Conservation (phyloP, 129 eudicot species). For the Deinandra increscens region DNA sequence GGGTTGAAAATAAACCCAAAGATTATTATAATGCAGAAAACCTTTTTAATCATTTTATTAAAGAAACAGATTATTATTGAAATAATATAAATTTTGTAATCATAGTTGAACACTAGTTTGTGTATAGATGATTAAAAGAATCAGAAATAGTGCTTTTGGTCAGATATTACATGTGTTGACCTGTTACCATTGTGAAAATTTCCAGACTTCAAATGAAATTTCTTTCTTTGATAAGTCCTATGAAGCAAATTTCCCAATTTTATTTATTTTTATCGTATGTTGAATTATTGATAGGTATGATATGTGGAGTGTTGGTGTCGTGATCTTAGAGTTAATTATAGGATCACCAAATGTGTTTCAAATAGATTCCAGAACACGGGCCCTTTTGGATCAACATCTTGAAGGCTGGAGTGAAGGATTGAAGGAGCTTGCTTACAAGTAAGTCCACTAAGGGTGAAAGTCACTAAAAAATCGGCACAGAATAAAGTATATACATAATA, state of each 20-base stretch:
- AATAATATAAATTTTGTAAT: neutral
- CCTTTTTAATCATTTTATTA: neutral
- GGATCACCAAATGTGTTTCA: constrained; percentile 97
- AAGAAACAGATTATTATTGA: neutral
- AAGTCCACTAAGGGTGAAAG: constrained; percentile 41
- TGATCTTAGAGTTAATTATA: constrained; percentile 78
- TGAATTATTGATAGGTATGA: constrained; percentile 62
- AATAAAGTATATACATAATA: neutral
- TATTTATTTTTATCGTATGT: constrained; percentile 7
- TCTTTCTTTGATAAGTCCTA: neutral
- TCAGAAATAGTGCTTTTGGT: neutral
- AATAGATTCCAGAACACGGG: constrained; percentile 64
- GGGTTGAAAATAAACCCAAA: neutral
- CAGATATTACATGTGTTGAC: neutral
- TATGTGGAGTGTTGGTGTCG: constrained; percentile 98
- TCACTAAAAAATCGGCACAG: too few relatives aligned
- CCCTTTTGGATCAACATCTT: constrained; percentile 83
- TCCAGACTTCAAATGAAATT: neutral
- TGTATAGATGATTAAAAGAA: neutral
- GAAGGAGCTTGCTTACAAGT: constrained; percentile 94
- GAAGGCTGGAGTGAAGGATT: constrained; percentile 91
- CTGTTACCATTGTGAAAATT: neutral
- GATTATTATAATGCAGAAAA: neutral
- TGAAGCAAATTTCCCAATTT: neutral
- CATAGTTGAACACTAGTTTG: neutral